A percentile compares a stretch with the other conserved stretches of the same genome.
Conservation (phyloP, 2,329 filamentous ascomycete species). For the Neofusicoccum ribis region DNA sequence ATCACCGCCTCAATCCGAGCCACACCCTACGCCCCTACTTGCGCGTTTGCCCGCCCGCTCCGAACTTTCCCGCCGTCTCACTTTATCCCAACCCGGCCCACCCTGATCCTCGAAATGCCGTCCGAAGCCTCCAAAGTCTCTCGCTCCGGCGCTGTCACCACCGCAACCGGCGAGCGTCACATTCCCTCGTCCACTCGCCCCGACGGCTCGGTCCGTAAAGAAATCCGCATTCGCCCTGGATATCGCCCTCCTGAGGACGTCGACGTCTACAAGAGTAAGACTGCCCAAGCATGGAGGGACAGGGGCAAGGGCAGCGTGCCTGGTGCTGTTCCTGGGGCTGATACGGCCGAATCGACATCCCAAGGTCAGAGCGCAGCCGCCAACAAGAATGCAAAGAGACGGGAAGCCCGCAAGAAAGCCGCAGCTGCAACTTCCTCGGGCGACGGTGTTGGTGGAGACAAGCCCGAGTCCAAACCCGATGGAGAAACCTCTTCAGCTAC, state of each 20-base stretch:
- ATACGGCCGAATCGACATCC: constrained; percentile 40
- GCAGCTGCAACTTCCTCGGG: constrained; percentile 41
- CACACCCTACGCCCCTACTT: not conserved
- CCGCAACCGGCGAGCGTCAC: constrained; percentile 74
- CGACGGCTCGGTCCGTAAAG: constrained; percentile 88
- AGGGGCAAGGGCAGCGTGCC: constrained; percentile 70
- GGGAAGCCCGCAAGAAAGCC: constrained; percentile 65
- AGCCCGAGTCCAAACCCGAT: constrained; percentile 20
- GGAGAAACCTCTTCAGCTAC: constrained; percentile 3
- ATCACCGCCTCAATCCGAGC: not conserved
- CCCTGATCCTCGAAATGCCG: constrained; percentile 6
- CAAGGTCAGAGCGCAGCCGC: constrained; percentile 52
- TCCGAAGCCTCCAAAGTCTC: constrained; percentile 34
- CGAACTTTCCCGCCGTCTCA: constrained; percentile 4
- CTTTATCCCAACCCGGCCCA: not conserved
- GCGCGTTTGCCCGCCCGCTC: not conserved
- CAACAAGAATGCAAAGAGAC: constrained; percentile 85
- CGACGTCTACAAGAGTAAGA: constrained; percentile 92
- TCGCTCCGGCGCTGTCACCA: constrained; percentile 64
- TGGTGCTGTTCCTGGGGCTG: constrained; percentile 59
- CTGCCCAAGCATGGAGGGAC: constrained; percentile 80
- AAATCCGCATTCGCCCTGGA: constrained; percentile 90
- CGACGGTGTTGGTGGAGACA: constrained; percentile 26
- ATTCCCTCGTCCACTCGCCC: constrained; percentile 85
- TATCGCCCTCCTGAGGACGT: constrained; percentile 95